Evolutionary conservation across 306 rosid species (phyloP).

Genomic region (Cucumis sativus): Cucumber_9930_V3 NC_026658.2:2189501-2190000

Average conservation of each 20-base stretch:
- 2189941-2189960: no score
- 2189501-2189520: background rate
- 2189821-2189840: background rate
- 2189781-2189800: background rate
- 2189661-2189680: conserved; percentile 9
- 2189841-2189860: background rate
- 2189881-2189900: background rate
- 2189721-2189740: background rate
- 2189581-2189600: conserved; percentile 26
- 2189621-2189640: conserved; percentile 28
- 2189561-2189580: conserved; percentile 35
- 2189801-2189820: background rate
- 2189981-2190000: background rate
- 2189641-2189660: conserved; percentile 28
- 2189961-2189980: no score
- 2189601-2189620: conserved; percentile 29
- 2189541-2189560: conserved; percentile 11
- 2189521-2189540: background rate
- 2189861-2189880: background rate
- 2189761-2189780: background rate
- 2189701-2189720: background rate
- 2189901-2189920: background rate
- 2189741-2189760: background rate
- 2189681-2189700: background rate
- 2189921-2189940: no score